Evolutionary conservation across 2,329 filamentous ascomycete species (phyloP).

Genomic region (Penicillium decumbens): DNA sequence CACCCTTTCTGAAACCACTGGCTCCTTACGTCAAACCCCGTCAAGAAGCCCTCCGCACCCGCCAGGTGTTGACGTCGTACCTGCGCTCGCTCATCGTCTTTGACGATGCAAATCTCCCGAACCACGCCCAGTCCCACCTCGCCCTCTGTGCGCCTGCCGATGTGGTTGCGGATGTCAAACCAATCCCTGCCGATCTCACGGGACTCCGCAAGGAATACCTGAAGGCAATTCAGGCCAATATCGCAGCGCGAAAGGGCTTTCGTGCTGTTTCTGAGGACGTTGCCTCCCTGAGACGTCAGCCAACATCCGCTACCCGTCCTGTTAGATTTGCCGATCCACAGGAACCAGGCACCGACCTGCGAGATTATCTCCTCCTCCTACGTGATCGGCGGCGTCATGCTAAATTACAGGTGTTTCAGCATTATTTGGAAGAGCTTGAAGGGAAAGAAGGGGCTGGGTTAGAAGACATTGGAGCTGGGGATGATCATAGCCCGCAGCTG

Average conservation of each 20-base stretch:
- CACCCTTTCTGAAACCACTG: slow-evolving; percentile 33
- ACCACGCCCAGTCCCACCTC: slow-evolving; percentile 30
- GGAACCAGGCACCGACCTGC: slow-evolving; percentile 27
- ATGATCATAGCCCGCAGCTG: slow-evolving; percentile 14
- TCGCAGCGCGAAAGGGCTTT: slow-evolving; percentile 40
- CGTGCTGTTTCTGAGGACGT: slow-evolving; percentile 32
- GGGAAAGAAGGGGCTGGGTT: slow-evolving; percentile 20
- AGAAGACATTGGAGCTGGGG: slow-evolving; percentile 21
- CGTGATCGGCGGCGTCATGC: slow-evolving; percentile 44
- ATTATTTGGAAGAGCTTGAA: slow-evolving; percentile 42
- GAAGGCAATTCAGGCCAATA: slow-evolving; percentile 42
- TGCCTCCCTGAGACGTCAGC: slow-evolving; percentile 25
- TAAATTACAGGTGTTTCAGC: slow-evolving; percentile 46
- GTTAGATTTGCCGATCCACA: slow-evolving; percentile 12
- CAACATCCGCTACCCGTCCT: slow-evolving; percentile 19
- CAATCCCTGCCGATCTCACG: slow-evolving; percentile 38
- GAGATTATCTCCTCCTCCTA: slow-evolving; percentile 44
- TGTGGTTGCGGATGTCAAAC: slow-evolving; percentile 31
- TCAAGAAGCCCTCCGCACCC: slow-evolving; percentile 38
- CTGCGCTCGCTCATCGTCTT: slow-evolving; percentile 36
- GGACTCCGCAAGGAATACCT: slow-evolving; percentile 45
- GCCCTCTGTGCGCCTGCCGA: slow-evolving; percentile 34
- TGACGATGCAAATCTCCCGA: slow-evolving; percentile 20
- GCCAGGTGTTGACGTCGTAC: slow-evolving; percentile 38
- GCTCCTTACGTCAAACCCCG: slow-evolving; percentile 39